Evolutionary conservation across 108 stramenopile species (phyloP), one percentile per base, ranked within the genome.

Genomic region (Skeletonema potamos): DNA sequence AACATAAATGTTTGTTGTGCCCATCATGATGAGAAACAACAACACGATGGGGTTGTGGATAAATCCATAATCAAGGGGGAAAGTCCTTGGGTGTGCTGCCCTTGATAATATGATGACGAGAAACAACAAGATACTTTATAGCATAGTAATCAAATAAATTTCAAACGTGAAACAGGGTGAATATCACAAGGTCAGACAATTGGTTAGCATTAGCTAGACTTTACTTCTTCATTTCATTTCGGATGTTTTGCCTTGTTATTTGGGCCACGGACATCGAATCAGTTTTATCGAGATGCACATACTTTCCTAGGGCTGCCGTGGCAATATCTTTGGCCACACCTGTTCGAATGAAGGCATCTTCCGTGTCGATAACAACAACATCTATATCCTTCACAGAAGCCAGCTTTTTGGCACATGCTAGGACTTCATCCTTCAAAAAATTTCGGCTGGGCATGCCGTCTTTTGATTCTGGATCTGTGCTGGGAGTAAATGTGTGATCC

Each of bases 311-410:
- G 2, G 86, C 89, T 22, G 76, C 85, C 10, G 66, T 73, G 10
- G 86, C 86, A 66, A 90, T 85, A 29, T 89, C 87, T 75, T 86
- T 89, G 6, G 85, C 90, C 36, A 91, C 48, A 20, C 90, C 90
- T 17, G 90, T 91, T 32, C 74, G 65, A 33, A 89, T 85, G 66
- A 91, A 91, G 37, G 79, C 87, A 76, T 85, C 85, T 59, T 91
- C 89, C 0, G 86, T 86, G 44, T 91, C 87, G 24, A 91, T 68
- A 64, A 84, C 61, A 13, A 91, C 78, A 28, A 91, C 64, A 62
- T 86, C 84, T 41, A 91, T 85, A 12, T 81, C 83, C 0, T 54
- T 39, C 17, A 87, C 37, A 33, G 68, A 56, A 8, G 82, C 64
- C 17, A 89, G 68, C 41, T 83, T 84, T 55, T 56, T 81, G 20